Percentiles rank a stretch among this genome's conserved stretches.
These are phyloP conservation scores for Verticillium klebahnii DNA, from an alignment of 2,329 filamentous ascomycete species.

Conservation along the genomic window DNA sequence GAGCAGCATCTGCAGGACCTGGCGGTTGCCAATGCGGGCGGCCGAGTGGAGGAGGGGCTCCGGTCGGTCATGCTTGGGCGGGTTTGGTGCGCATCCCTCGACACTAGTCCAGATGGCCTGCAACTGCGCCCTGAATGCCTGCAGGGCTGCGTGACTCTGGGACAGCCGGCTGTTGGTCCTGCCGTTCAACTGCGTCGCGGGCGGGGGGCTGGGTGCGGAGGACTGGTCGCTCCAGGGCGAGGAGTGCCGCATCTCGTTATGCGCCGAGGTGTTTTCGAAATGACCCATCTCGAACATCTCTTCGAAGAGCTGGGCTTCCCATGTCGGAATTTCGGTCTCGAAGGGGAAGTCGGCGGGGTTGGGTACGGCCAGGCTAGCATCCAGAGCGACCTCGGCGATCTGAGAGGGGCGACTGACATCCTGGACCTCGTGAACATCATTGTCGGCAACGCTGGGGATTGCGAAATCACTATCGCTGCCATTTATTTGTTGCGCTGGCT, in stretches of 20 bases:
- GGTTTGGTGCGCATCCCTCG: neutral
- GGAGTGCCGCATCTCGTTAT: neutral
- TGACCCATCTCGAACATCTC: neutral
- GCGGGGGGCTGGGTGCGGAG: neutral
- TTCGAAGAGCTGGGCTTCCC: neutral
- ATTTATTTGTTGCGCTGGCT: neutral
- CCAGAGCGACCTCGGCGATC: neutral
- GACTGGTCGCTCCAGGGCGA: neutral
- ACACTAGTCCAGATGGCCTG: neutral
- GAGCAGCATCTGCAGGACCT: neutral
- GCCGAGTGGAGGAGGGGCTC: conserved; percentile 1
- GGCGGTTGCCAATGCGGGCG: neutral
- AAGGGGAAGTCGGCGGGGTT: neutral
- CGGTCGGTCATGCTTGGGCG: neutral
- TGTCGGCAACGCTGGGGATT: neutral
- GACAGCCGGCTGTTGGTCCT: neutral
- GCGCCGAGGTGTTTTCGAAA: neutral
- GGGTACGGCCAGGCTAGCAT: neutral
- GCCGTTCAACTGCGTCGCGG: neutral
- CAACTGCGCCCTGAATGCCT: neutral
- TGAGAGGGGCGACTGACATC: neutral
- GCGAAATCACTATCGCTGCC: neutral
- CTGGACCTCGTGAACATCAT: neutral
- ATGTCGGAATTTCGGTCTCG: neutral
- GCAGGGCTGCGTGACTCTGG: neutral